Evolutionary conservation across 1,284 basidiomycete genomes (phyloP).

Genomic region (Microstroma glucosiphilum): DNA sequence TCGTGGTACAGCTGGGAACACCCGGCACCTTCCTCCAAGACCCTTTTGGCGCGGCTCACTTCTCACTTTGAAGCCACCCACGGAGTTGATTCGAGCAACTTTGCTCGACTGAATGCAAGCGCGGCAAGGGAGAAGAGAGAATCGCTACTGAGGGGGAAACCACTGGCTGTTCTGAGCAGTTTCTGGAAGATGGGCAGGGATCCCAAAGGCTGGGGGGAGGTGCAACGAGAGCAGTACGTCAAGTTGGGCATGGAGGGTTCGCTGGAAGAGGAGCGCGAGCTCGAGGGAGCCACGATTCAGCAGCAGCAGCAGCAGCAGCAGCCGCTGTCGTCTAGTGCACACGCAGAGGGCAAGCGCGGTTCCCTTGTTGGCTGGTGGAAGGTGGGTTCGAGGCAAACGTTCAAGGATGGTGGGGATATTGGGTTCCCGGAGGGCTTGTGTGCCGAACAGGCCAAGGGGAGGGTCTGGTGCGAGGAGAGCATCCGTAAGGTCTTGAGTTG

Average conservation of each 20-base stretch:
- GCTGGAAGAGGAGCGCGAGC: background rate
- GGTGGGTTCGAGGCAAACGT: conserved; percentile 20
- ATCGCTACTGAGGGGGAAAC: conserved; percentile 18
- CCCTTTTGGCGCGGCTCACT: background rate
- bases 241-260: background rate
- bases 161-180: conserved; percentile 29
- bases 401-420: conserved; percentile 25
- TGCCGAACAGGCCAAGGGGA: conserved; percentile 19
- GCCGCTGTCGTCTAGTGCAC: conserved; percentile 11
- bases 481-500: conserved; percentile 27
- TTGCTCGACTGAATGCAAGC: conserved; percentile 12
- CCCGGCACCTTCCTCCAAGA: conserved; percentile 25
- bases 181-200: conserved; percentile 37
- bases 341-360: conserved; percentile 19
- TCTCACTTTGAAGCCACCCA: conserved; percentile 24
- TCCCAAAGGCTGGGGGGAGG: conserved; percentile 27
- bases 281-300: background rate
- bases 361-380: conserved; percentile 39
- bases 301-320: background rate
- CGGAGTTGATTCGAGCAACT: conserved; percentile 24
- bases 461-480: conserved; percentile 33
- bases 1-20: conserved; percentile 18
- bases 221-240: conserved; percentile 17
- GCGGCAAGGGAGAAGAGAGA: conserved; percentile 2
- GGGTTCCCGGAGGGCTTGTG: conserved; percentile 33